Conservation (phyloP, 768 basidiomycete genomes). For the Collybiopsis confluens region DNA sequence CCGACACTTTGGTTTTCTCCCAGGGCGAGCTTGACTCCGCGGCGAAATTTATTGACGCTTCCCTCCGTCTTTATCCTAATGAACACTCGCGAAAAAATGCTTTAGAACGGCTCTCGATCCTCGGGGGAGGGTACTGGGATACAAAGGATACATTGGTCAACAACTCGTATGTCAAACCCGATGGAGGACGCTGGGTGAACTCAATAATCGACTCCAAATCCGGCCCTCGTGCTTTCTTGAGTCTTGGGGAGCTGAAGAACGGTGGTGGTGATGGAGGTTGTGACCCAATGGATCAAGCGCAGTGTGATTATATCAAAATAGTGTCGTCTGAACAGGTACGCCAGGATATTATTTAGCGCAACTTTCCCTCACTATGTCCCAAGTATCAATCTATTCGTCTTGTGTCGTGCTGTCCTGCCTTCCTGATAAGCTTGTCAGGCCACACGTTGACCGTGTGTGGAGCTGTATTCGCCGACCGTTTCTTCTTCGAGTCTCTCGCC, state of each 20-base stretch:
- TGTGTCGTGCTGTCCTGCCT: conserved; percentile 3
- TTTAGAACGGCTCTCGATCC: neutral
- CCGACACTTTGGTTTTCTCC: neutral
- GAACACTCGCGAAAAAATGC: neutral
- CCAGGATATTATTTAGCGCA: neutral
- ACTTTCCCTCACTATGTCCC: neutral
- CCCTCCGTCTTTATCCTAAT: neutral
- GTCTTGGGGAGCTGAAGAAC: neutral
- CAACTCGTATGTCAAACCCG: neutral
- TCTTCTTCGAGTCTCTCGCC: conserved; percentile 1
- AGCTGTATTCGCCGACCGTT: conserved; percentile 4
- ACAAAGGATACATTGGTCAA: neutral
- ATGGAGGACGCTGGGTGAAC: neutral
- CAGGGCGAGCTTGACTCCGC: neutral
- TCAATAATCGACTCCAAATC: too few relatives aligned
- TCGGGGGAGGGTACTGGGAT: neutral
- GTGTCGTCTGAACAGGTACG: neutral
- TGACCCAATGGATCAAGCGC: neutral
- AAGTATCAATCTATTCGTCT: neutral
- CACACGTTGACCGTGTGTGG: neutral
- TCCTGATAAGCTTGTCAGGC: neutral
- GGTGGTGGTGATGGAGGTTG: neutral
- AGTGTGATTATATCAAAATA: neutral
- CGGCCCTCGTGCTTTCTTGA: neutral
- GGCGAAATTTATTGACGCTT: neutral